phyloP scores from a whole-genome alignment of 2,329 filamentous ascomycete species.

The Arthrobotrys musiformis region DNA sequence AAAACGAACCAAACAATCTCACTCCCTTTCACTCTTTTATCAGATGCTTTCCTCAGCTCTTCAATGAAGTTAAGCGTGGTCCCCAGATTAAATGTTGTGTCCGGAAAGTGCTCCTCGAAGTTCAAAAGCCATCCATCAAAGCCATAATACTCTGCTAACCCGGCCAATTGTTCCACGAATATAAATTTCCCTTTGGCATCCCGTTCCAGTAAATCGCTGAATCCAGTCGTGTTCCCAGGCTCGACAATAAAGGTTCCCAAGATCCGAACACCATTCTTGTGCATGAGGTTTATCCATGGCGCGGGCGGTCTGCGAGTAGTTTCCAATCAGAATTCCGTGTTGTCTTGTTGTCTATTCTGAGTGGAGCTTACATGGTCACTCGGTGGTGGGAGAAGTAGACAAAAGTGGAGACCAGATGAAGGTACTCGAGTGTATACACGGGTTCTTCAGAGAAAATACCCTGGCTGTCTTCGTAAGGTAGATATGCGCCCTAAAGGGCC shows the following conservation, averaged over 20 bases:
- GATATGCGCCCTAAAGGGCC: conserved; percentile 63
- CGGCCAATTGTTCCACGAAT: conserved; percentile 62
- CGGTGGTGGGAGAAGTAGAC: conserved; percentile 67
- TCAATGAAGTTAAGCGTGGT: conserved; percentile 62
- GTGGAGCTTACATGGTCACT: conserved; percentile 61
- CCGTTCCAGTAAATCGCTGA: conserved; percentile 58
- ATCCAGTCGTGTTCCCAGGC: conserved; percentile 50
- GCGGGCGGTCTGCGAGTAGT: conserved; percentile 61
- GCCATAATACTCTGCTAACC: conserved; percentile 63
- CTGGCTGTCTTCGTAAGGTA: conserved; percentile 63
- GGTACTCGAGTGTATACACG: conserved; percentile 64
- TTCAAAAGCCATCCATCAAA: conserved; percentile 67
- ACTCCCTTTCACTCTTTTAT: conserved; percentile 56
- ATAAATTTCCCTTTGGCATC: conserved; percentile 62
- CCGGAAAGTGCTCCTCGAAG: conserved; percentile 64
- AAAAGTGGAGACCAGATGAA: conserved; percentile 64
- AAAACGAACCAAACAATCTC: conserved; percentile 63
- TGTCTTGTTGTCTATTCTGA: conserved; percentile 38
- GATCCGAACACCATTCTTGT: conserved; percentile 64
- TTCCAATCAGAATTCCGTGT: conserved; percentile 12
- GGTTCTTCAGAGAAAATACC: conserved; percentile 60
- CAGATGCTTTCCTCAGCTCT: conserved; percentile 61
- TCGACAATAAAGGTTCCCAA: conserved; percentile 65
- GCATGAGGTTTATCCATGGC: conserved; percentile 65
- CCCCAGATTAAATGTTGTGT: conserved; percentile 60